Evolutionary conservation across 257 asterid species (phyloP).

Genomic region (Solanum appendiculatum): DNA sequence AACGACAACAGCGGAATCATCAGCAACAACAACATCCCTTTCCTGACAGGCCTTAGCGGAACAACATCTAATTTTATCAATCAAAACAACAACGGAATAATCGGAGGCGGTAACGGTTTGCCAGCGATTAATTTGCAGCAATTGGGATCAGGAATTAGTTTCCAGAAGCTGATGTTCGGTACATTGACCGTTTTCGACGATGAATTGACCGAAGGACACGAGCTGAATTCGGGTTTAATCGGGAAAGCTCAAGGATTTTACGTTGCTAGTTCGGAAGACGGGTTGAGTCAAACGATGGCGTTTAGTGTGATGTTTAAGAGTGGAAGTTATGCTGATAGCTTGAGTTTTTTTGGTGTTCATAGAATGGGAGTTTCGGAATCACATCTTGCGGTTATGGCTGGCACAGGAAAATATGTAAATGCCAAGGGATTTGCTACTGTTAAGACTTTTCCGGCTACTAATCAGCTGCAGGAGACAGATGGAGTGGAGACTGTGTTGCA

Average conservation of each 20-base stretch:
- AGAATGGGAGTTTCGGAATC: constrained; percentile 62
- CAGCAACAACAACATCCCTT: constrained; percentile 73
- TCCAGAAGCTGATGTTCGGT: constrained; percentile 89
- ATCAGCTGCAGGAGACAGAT: constrained; percentile 48
- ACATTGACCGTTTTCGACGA: constrained; percentile 80
- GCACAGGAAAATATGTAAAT: constrained; percentile 72
- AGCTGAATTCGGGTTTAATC: constrained; percentile 55
- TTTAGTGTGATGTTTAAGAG: constrained; percentile 64
- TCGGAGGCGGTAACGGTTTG: constrained; percentile 63
- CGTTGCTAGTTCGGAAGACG: constrained; percentile 68
- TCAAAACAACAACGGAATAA: constrained; percentile 12
- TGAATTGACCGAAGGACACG: constrained; percentile 72
- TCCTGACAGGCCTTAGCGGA: constrained; percentile 88
- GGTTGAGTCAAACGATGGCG: constrained; percentile 76
- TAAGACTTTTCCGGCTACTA: constrained; percentile 42
- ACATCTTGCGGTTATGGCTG: constrained; percentile 84
- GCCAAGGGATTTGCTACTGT: constrained; percentile 67
- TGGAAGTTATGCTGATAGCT: constrained; percentile 62
- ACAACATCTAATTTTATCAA: constrained; percentile 28
- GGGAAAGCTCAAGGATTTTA: constrained; percentile 94
- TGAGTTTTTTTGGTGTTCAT: constrained; percentile 73
- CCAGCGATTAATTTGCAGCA: constrained; percentile 61
- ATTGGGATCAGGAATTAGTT: constrained; percentile 50
- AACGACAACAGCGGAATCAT: constrained; percentile 57
- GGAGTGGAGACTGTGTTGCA: constrained; percentile 70